Base-by-base conservation (phyloP, 148 eudicot genomes). In the Persicaria maculosa region DNA sequence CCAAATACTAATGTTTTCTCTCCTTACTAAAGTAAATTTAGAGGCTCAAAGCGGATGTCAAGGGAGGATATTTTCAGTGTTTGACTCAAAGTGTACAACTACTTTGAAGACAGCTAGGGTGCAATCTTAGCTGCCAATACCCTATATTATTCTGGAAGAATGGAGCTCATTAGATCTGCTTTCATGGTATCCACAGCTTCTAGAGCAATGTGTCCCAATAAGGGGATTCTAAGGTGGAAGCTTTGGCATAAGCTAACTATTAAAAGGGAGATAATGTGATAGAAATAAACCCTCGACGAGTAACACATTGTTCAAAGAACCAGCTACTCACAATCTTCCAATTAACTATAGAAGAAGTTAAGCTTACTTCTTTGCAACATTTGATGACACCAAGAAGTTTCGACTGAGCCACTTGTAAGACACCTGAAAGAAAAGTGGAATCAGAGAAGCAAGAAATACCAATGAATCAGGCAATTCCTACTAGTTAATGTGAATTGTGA, bases 401-500 rank as follows among this genome's bases (percentile, higher is more conserved):
- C 97, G 97, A 81, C 99, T 96, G 53, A 96, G 84, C 99, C 99
- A 96, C 85, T 96, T 96, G 82, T 92, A 96, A 47, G 99, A 96
- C 75, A 96, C 97, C 97, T 95, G 85, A 16, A 14, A 40, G 47
- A 47, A 81, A 44, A 68, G 4, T 12, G 43, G 46, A 19, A 12
- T 58, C 19, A 58, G 40, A 19, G 31, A 58, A 19, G 25, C 64
- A 17, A 58, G 9, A 10, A 6, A 58, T 17, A 58, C 10, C 64
- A 8, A 19, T 20, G 11, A 15, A 40, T 65, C 70, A 65, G 70
- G 1, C 22, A 59, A 59, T 2, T 25, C 67, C 44, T 9, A 11
- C 68, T 4, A 62, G 68, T 62, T 62, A 19, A 62, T 25, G 6
- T 62, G 44, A 40, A 65, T 11, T 40, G 68, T 75, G 25, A 44